phyloP scores from a whole-genome alignment of 2,329 filamentous ascomycete genomes.

The Clarireedia hainanense region DNA sequence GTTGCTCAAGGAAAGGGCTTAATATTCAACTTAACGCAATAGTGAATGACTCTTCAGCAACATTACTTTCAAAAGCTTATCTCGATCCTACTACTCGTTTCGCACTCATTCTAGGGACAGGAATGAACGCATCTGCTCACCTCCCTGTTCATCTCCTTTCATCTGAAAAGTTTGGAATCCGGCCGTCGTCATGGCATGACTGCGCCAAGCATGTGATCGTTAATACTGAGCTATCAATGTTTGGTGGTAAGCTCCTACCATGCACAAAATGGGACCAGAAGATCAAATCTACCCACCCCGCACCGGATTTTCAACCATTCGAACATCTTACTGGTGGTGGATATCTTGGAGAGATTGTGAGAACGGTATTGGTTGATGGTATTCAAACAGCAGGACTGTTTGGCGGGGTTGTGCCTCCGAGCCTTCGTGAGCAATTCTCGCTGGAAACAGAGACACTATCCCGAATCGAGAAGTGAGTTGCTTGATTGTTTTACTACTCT shows the following conservation, averaged over 20 bases:
- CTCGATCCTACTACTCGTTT: constrained; percentile 50
- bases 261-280: constrained; percentile 52
- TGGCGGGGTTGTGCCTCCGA: constrained; percentile 48
- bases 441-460: constrained; percentile 55
- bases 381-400: constrained; percentile 46
- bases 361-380: constrained; percentile 50
- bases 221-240: constrained; percentile 62
- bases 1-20: constrained; percentile 41
- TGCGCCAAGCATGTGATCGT: constrained; percentile 55
- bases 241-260: constrained; percentile 50
- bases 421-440: constrained; percentile 45
- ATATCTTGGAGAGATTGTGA: constrained; percentile 59
- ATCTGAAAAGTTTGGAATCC: constrained; percentile 46
- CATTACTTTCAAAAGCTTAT: constrained; percentile 54
- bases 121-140: constrained; percentile 58
- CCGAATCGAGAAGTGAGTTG: constrained; percentile 41
- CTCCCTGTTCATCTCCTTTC: constrained; percentile 51
- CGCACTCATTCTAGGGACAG: constrained; percentile 59
- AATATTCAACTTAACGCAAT: constrained; percentile 51
- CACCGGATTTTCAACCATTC: constrained; percentile 53
- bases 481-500: background rate
- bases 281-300: constrained; percentile 44
- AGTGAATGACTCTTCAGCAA: constrained; percentile 61
- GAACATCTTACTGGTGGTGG: constrained; percentile 57
- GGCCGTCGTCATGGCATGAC: constrained; percentile 48